Conservation (phyloP, 2,329 filamentous ascomycete species). For the Emergomyces pasteurianus region DNA sequence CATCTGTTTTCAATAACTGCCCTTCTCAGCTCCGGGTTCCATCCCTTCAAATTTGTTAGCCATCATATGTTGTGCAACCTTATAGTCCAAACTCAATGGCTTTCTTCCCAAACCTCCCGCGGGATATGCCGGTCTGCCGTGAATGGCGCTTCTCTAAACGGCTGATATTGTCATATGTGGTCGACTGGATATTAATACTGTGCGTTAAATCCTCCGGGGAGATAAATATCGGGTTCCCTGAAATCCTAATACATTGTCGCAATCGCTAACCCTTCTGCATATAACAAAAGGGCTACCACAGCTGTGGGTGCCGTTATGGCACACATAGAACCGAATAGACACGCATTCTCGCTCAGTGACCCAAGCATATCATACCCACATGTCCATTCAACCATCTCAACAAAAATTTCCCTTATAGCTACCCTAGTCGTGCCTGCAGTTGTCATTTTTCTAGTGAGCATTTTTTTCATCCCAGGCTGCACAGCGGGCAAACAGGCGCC, state of each 20-base stretch:
- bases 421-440: slow-evolving; percentile 52
- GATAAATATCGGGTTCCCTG: no score
- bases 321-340: slow-evolving; percentile 50
- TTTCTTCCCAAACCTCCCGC: background rate
- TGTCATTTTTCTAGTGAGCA: slow-evolving; percentile 55
- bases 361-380: slow-evolving; percentile 70
- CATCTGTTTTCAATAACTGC: no score
- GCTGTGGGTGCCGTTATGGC: slow-evolving; percentile 49
- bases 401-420: slow-evolving; percentile 52
- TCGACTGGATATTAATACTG: slow-evolving; percentile 63
- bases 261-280: background rate
- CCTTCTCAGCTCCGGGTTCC: no score
- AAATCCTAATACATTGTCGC: background rate
- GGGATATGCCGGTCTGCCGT: background rate
- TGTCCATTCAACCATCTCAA: slow-evolving; percentile 60
- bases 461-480: slow-evolving; percentile 60
- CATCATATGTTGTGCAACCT: background rate
- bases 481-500: slow-evolving; percentile 53
- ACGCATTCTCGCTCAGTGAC: slow-evolving; percentile 61
- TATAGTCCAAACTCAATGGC: background rate
- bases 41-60: background rate
- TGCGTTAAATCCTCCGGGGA: slow-evolving; percentile 19
- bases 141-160: slow-evolving; percentile 32
- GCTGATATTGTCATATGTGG: slow-evolving; percentile 53
- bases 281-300: slow-evolving; percentile 38